Evolutionary conservation across 1,284 basidiomycete genomes (phyloP).

Genomic region (Polyporus tsugae): DNA sequence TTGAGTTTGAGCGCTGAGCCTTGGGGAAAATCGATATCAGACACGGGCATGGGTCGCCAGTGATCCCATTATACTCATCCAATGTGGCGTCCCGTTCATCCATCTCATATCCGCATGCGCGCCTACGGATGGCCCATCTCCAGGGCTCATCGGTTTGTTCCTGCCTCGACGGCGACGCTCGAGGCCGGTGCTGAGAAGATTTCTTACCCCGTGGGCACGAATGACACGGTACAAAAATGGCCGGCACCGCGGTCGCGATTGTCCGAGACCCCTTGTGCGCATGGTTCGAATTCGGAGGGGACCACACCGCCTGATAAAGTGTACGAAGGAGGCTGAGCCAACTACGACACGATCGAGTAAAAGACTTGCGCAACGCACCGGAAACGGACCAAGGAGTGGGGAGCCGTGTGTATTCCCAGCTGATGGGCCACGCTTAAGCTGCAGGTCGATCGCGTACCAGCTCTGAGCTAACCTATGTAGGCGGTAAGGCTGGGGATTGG

Average conservation of each 20-base stretch:
- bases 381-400: neutral
- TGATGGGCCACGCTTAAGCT: constrained; percentile 2
- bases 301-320: neutral
- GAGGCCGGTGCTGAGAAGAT: neutral
- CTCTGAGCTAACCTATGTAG: neutral
- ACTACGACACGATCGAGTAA: neutral
- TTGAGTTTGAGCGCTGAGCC: neutral
- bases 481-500: neutral
- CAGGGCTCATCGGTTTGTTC: neutral
- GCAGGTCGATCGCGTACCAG: neutral
- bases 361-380: neutral
- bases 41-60: neutral
- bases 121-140: neutral
- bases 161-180: neutral
- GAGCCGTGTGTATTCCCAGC: neutral
- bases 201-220: neutral
- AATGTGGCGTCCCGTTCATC: constrained; percentile 1
- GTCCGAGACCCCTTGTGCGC: neutral
- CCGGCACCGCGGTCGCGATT: neutral
- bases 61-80: neutral
- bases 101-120: neutral
- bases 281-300: neutral
- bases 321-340: neutral
- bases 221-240: neutral
- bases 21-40: neutral